Conservation (phyloP, 2,329 filamentous ascomycete species). For the Didymella arachidicola region DNA sequence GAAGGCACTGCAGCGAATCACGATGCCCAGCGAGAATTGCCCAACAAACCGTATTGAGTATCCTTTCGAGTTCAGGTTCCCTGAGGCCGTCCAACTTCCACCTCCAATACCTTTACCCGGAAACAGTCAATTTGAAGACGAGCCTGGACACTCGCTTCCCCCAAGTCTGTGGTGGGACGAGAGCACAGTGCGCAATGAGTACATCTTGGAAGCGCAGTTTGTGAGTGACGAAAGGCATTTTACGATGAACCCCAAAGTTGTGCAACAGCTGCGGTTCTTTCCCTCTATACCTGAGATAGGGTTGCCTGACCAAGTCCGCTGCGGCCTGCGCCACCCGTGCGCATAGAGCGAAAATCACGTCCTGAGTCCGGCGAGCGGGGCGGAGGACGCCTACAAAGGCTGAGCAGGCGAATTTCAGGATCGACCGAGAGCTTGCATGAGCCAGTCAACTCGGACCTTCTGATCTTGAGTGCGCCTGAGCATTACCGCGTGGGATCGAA, state of each 20-base stretch:
- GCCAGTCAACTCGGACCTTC: not conserved
- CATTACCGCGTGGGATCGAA: slow-evolving; percentile 2
- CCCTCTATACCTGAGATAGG: slow-evolving; percentile 26
- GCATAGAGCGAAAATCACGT: not conserved
- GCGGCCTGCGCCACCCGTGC: not conserved
- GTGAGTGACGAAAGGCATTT: slow-evolving; percentile 24
- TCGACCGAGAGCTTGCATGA: not conserved
- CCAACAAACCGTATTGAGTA: slow-evolving; percentile 28
- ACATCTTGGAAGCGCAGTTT: slow-evolving; percentile 31
- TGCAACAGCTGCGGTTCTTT: slow-evolving; percentile 29
- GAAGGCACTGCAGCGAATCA: slow-evolving; percentile 13
- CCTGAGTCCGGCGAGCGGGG: not conserved
- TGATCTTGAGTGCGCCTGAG: slow-evolving; percentile 3
- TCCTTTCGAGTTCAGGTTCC: slow-evolving; percentile 37
- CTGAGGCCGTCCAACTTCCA: slow-evolving; percentile 25
- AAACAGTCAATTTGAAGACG: slow-evolving; percentile 24
- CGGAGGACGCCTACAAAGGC: not conserved
- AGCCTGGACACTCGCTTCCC: slow-evolving; percentile 27
- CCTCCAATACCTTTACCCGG: slow-evolving; percentile 16
- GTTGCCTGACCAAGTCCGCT: slow-evolving; percentile 7
- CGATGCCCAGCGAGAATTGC: slow-evolving; percentile 25
- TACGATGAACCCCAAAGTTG: slow-evolving; percentile 26
- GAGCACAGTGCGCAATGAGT: slow-evolving; percentile 28
- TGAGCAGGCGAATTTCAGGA: not conserved
- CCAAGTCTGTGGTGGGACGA: slow-evolving; percentile 31